These are phyloP conservation scores for Trypanosoma mega DNA, from an alignment of 208 protist genomes.

Conservation along the genomic window DNA sequence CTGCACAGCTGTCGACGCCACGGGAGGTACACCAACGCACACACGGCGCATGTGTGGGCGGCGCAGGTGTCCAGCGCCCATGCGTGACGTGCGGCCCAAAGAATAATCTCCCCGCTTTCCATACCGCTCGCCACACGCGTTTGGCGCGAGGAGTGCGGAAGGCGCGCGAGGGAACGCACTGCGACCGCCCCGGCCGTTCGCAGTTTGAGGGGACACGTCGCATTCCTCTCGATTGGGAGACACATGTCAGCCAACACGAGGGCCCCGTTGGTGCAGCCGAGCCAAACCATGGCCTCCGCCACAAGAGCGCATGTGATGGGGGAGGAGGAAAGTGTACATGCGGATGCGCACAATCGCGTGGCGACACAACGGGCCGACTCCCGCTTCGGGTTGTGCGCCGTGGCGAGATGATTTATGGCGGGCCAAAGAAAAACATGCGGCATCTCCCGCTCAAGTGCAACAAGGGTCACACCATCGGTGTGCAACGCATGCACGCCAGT, in stretches of 20 bases:
- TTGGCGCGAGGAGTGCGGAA: neutral
- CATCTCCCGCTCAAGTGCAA: slow-evolving; percentile 5
- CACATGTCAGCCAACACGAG: neutral
- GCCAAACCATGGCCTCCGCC: slow-evolving; percentile 4
- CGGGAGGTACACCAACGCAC: slow-evolving; percentile 10
- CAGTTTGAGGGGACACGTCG: neutral
- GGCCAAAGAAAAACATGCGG: neutral
- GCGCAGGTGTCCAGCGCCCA: slow-evolving; percentile 7
- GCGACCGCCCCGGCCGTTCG: slow-evolving; percentile 12
- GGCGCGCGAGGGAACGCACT: slow-evolving; percentile 4
- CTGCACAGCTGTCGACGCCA: slow-evolving; percentile 9
- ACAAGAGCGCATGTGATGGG: slow-evolving; percentile 5
- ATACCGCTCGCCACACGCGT: slow-evolving; percentile 22
- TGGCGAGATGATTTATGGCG: slow-evolving; percentile 9
- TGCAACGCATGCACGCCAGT: slow-evolving; percentile 3
- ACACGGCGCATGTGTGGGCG: slow-evolving; percentile 14
- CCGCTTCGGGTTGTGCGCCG: neutral
- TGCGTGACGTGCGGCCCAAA: slow-evolving; percentile 6
- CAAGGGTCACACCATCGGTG: slow-evolving; percentile 9
- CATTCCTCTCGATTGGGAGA: neutral
- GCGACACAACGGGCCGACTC: slow-evolving; percentile 3
- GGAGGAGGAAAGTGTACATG: neutral
- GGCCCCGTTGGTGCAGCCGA: slow-evolving; percentile 15
- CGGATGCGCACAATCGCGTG: neutral
- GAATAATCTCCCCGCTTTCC: slow-evolving; percentile 21